These are phyloP conservation scores for Bifiguratus adelaidae DNA, from an alignment of 192 early-diverging fungal genomes.

Conservation along the genomic window DNA sequence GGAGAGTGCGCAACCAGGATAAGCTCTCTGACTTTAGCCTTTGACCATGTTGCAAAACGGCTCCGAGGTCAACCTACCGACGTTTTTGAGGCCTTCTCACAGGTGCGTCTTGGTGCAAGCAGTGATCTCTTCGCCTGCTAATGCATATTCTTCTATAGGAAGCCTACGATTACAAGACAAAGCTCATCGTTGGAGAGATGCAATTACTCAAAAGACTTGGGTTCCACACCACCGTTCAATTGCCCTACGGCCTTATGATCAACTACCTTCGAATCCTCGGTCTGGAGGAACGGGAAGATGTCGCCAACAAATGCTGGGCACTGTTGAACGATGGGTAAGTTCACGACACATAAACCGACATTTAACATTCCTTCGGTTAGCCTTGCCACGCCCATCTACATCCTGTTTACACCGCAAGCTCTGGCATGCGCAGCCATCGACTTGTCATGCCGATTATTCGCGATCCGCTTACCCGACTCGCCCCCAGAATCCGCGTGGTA, in stretches of 20 bases:
- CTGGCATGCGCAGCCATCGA: conserved; percentile 85
- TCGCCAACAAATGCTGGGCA: conserved; percentile 89
- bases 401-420: conserved; percentile 64
- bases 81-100: conserved; percentile 47
- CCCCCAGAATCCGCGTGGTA: conserved; percentile 83
- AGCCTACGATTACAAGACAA: conserved; percentile 74
- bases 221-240: conserved; percentile 94
- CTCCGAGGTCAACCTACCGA: conserved; percentile 32
- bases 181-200: conserved; percentile 72
- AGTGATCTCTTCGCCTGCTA: background rate
- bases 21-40: conserved; percentile 72
- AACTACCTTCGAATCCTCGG: conserved; percentile 84
- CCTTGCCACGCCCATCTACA: conserved; percentile 58
- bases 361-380: conserved; percentile 22
- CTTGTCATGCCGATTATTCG: conserved; percentile 58
- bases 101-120: conserved; percentile 15
- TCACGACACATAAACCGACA: background rate
- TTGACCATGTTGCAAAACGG: conserved; percentile 58
- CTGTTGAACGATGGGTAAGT: conserved; percentile 83
- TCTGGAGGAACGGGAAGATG: conserved; percentile 53
- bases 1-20: conserved; percentile 75
- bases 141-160: conserved; percentile 18
- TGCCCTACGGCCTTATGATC: conserved; percentile 92
- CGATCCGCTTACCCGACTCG: conserved; percentile 50
- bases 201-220: conserved; percentile 79